Base-by-base conservation (phyloP, 768 basidiomycete species). In the Mycena filopes region DNA sequence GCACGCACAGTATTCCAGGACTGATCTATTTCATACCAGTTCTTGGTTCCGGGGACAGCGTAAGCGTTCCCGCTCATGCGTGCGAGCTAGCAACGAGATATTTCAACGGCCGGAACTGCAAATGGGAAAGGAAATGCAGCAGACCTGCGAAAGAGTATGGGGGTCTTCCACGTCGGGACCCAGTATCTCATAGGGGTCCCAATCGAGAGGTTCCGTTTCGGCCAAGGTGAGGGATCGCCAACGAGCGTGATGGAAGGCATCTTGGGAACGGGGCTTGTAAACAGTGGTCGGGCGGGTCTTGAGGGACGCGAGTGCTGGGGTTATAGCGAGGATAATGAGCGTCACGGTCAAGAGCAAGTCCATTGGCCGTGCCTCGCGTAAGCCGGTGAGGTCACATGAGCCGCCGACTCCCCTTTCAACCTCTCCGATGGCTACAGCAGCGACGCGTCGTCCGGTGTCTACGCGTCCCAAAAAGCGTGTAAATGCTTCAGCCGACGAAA, bases 11-110 rank as follows among this genome's bases (percentile, higher is more conserved):
- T 82, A 65, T 94, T 95, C 92, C 92, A 98, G 0, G 85, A 80
- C 3, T 77, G 73, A 71, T 92, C 92, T 3, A 95, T 77, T 33
- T 94, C 90, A 69, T 92, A 96, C 96, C 95, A 98, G 53, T 88
- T 89, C 53, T 80, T 83, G 71, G 82, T 78, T 8, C 88, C 87
- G 18, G 92, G 91, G 31, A 87, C 75, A 13, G 90, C 87, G 78
- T 98, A 98, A 2, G 97, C 96, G 74, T 98, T 94, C 38, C 89
- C 93, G 12, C 90, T 83, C 91, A 98, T 96, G 62, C 93, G 80
- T 76, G 92, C 96, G 29, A 99, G 83, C 73, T 95, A n/a, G n/a
- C n/a, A n/a, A n/a, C n/a, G n/a, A n/a, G n/a, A n/a, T n/a, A n/a
- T n/a, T n/a, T n/a, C n/a, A n/a, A n/a, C n/a, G n/a, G n/a, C n/a